phyloP scores from a whole-genome alignment of 495 filamentous ascomycete species.

The Lophiostoma macrostomum region DNA sequence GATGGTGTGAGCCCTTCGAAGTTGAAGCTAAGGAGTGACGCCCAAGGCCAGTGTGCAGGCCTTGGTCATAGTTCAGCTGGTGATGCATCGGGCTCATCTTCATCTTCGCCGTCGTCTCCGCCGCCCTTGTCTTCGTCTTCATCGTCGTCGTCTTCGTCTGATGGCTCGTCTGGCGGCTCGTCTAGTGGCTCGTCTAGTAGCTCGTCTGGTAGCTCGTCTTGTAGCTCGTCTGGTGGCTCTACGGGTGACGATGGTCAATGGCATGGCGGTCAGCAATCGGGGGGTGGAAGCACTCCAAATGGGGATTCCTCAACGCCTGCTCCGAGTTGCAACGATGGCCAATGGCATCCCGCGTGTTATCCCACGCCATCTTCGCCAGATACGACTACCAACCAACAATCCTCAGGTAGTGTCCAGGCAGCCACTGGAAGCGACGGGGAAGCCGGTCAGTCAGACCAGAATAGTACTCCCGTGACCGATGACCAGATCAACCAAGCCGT shows the following conservation, averaged over 20 bases:
- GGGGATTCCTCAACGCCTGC: not conserved
- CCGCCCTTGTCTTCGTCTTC: too few relatives aligned
- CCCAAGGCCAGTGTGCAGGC: slow-evolving; percentile 7
- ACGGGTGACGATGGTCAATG: slow-evolving; percentile 5
- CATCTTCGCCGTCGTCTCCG: not conserved
- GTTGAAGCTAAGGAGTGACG: slow-evolving; percentile 26
- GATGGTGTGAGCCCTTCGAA: slow-evolving; percentile 25
- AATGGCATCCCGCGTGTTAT: slow-evolving; percentile 20
- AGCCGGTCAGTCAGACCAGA: too few relatives aligned
- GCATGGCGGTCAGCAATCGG: slow-evolving; percentile 3
- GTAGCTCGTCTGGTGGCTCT: not conserved
- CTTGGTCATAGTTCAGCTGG: not conserved
- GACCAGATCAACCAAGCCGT: too few relatives aligned
- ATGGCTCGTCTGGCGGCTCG: too few relatives aligned
- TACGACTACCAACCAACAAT: not conserved
- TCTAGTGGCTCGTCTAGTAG: too few relatives aligned
- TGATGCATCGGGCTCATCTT: not conserved
- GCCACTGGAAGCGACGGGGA: not conserved
- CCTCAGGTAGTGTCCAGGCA: not conserved
- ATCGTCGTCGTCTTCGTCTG: too few relatives aligned
- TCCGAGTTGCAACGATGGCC: not conserved
- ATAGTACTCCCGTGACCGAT: too few relatives aligned
- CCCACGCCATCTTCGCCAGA: not conserved
- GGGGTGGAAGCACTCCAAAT: not conserved
- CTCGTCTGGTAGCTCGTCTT: not conserved